These are phyloP conservation scores for Candida gorgasii DNA, from an alignment of 805 yeast species.

Conservation along the genomic window DNA sequence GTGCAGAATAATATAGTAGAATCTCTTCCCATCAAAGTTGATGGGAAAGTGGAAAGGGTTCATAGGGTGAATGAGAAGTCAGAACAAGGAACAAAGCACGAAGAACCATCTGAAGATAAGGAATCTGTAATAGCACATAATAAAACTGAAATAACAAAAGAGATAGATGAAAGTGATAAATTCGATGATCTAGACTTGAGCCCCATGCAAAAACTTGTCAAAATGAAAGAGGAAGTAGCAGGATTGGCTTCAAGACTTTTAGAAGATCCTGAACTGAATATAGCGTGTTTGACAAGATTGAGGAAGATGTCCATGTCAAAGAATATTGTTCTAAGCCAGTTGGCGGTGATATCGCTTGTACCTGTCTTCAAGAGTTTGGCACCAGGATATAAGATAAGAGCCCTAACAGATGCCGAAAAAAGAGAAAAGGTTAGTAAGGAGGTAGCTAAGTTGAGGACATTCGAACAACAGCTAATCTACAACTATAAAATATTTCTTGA, in stretches of 20 bases:
- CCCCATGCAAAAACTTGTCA: constrained; percentile 54
- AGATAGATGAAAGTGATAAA: constrained; percentile 27
- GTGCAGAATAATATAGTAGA: constrained; percentile 51
- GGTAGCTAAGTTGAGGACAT: constrained; percentile 70
- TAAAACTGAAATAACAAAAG: constrained; percentile 28
- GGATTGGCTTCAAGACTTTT: constrained; percentile 71
- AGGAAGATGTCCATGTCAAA: constrained; percentile 69
- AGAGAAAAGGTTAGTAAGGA: constrained; percentile 83
- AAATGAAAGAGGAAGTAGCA: constrained; percentile 82
- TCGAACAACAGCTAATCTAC: constrained; percentile 74
- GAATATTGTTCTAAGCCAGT: constrained; percentile 63
- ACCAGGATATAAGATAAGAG: constrained; percentile 85
- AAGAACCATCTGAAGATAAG: constrained; percentile 13
- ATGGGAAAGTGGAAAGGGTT: constrained; percentile 75
- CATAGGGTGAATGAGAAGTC: constrained; percentile 35
- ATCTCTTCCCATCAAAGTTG: constrained; percentile 77
- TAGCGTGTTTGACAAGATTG: constrained; percentile 61
- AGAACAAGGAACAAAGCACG: constrained; percentile 21
- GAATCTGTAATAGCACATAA: constrained; percentile 21
- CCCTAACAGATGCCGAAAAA: constrained; percentile 77
- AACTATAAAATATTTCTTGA: constrained; percentile 71
- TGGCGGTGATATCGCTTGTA: constrained; percentile 75
- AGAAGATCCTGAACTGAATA: constrained; percentile 89
- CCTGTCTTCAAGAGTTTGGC: constrained; percentile 83
- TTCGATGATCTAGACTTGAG: constrained; percentile 49